A percentile compares a stretch with the other conserved stretches of the same genome.
phyloP scores from a whole-genome alignment of 352 stramenopile species.

The Phytophthora constricta region DNA sequence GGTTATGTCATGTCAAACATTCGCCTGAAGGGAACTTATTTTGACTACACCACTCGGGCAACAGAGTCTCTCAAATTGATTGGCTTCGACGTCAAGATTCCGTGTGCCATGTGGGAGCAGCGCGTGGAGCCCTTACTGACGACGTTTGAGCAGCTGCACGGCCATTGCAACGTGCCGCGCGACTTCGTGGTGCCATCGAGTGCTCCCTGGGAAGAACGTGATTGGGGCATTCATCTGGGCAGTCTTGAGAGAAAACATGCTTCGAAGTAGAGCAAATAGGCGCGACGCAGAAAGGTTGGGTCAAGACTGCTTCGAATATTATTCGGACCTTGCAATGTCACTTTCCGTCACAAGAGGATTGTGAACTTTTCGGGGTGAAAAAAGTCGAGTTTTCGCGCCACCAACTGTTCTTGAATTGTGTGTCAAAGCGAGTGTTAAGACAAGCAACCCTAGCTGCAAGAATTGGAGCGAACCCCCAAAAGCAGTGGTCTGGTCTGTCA shows the following conservation, averaged over 20 bases:
- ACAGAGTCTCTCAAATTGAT: slow-evolving; percentile 4
- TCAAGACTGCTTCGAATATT: too few species aligned
- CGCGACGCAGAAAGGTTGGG: too few species aligned
- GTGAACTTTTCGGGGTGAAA: too few species aligned
- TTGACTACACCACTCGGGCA: slow-evolving; percentile 7
- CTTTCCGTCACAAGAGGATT: too few species aligned
- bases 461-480: too few species aligned
- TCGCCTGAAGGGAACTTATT: neutral
- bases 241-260: slow-evolving; percentile 8
- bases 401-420: too few species aligned
- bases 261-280: too few species aligned
- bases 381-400: too few species aligned
- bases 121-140: slow-evolving; percentile 21
- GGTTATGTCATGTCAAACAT: slow-evolving; percentile 3
- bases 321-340: too few species aligned
- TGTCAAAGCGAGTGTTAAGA: too few species aligned
- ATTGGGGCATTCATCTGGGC: slow-evolving; percentile 13
- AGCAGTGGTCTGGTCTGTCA: too few species aligned
- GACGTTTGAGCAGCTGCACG: slow-evolving; percentile 19
- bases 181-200: slow-evolving; percentile 21
- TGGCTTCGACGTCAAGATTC: slow-evolving; percentile 8
- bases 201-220: slow-evolving; percentile 9
- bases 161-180: slow-evolving; percentile 13
- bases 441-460: too few species aligned
- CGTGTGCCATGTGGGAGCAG: slow-evolving; percentile 8